Evolutionary conservation across 176 grass and related monocot genomes (phyloP).

Genomic region (Carex myosuroides): DNA sequence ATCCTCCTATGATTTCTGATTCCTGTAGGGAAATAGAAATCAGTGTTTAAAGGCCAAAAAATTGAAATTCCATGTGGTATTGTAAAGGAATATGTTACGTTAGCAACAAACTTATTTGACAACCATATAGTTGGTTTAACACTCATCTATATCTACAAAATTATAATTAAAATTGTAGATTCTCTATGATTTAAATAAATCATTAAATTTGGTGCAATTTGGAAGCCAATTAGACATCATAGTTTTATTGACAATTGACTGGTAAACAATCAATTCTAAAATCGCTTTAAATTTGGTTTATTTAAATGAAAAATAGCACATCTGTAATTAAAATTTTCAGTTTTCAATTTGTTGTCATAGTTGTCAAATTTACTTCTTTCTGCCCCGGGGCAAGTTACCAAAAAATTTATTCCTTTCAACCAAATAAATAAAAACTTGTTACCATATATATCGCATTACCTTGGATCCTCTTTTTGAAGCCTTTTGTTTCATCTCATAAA

Average conservation of each 20-base stretch:
- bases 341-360: neutral
- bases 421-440: neutral
- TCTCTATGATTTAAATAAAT: neutral
- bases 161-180: no score
- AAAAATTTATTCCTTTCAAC: neutral
- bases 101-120: neutral
- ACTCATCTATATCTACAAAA: neutral
- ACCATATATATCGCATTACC: slow-evolving; percentile 21
- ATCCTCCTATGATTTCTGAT: slow-evolving; percentile 32
- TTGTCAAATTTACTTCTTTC: neutral
- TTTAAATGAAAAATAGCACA: neutral
- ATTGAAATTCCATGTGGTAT: neutral
- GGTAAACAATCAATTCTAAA: neutral
- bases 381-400: no score
- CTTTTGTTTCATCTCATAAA: slow-evolving; percentile 53
- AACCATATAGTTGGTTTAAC: neutral
- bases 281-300: neutral
- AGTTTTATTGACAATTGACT: neutral
- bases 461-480: slow-evolving; percentile 47
- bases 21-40: slow-evolving; percentile 28
- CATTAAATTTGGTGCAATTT: neutral
- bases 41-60: neutral
- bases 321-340: neutral
- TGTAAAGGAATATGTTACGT: neutral
- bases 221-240: neutral